Percentiles rank a stretch among this genome's conserved stretches.
Evolutionary conservation across 2,329 filamentous ascomycete species (phyloP).

Genomic region (Pyricularia sp.): DNA sequence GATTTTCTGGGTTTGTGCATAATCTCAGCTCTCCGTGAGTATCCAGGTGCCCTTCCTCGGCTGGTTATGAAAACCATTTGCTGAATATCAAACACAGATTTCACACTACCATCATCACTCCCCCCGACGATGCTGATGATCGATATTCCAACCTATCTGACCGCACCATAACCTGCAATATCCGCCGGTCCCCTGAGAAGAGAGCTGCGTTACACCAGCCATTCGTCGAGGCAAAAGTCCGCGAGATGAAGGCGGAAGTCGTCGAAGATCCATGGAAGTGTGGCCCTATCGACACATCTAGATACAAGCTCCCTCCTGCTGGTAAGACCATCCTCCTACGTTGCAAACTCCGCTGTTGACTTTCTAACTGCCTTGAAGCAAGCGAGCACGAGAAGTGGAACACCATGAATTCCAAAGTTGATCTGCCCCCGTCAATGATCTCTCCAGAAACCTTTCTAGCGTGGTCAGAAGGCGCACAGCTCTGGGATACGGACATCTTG

Average conservation of each 20-base stretch:
- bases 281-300: background rate
- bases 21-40: background rate
- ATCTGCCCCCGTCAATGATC: slow-evolving; percentile 3
- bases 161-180: slow-evolving; percentile 1
- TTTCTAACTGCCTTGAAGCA: background rate
- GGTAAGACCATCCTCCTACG: background rate
- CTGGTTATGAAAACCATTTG: background rate
- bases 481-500: slow-evolving; percentile 7
- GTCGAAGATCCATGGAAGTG: slow-evolving; percentile 2
- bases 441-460: slow-evolving; percentile 11
- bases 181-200: slow-evolving; percentile 1
- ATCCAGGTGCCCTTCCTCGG: no score
- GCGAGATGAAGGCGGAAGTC: background rate
- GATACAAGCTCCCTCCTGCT: background rate
- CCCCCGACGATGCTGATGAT: slow-evolving; percentile 1
- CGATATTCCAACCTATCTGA: background rate
- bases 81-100: background rate
- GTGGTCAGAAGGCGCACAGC: slow-evolving; percentile 10
- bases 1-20: background rate
- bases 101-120: slow-evolving; percentile 4
- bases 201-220: background rate
- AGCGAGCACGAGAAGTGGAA: background rate
- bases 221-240: background rate
- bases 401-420: background rate
- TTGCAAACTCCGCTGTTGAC: background rate